Conservation (phyloP, 306 rosid species). For the Leucaena leucocephala region DNA sequence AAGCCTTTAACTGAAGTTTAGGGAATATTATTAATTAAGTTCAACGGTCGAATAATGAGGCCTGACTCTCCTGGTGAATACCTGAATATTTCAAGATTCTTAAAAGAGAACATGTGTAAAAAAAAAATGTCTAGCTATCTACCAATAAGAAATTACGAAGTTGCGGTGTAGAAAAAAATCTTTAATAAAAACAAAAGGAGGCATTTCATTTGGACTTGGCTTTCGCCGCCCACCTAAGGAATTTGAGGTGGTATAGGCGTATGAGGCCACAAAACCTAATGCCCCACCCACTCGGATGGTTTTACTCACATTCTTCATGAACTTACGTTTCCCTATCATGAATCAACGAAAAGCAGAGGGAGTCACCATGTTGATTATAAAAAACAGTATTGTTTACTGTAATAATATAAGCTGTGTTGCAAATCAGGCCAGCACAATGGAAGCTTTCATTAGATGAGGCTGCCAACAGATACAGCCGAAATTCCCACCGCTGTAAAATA, state of each 20-base stretch:
- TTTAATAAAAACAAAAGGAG: too few species aligned
- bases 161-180: too few species aligned
- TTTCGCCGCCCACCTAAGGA: background rate
- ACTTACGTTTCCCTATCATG: background rate
- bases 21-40: slow-evolving; percentile 6
- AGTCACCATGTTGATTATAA: too few species aligned
- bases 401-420: background rate
- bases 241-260: background rate
- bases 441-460: background rate
- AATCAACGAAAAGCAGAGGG: background rate
- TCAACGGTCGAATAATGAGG: too few species aligned
- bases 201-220: background rate
- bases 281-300: background rate
- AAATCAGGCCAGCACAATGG: background rate
- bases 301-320: background rate
- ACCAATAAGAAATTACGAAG: too few species aligned
- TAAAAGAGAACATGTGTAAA: too few species aligned
- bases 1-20: background rate
- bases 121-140: too few species aligned
- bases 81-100: too few species aligned
- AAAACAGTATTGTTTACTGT: background rate
- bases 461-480: slow-evolving; percentile 29
- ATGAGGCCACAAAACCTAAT: background rate
- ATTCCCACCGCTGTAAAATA: slow-evolving; percentile 19
- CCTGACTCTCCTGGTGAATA: too few species aligned